Percentiles rank a stretch among this genome's conserved stretches.
Evolutionary conservation across 164 flowering plant genomes (phyloP).

Genomic region (Protea cynaroides): DNA sequence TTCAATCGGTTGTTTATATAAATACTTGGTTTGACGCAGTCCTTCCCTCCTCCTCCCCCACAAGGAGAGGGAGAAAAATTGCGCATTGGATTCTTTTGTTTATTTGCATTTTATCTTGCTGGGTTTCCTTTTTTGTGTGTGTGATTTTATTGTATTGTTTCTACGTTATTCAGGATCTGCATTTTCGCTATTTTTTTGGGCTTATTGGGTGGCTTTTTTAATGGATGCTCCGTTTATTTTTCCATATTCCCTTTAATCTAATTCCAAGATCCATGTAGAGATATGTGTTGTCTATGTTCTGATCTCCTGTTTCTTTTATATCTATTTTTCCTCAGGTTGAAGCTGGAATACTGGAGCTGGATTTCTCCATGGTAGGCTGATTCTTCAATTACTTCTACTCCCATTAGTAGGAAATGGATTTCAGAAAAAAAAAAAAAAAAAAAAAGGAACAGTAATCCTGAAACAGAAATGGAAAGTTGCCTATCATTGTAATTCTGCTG

Average conservation of each 20-base stretch:
- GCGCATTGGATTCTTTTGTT: not conserved
- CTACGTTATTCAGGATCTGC: not conserved
- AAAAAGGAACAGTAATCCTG: not conserved
- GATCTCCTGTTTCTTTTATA: slow-evolving; percentile 17
- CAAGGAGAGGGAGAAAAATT: not conserved
- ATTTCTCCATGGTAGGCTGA: slow-evolving; percentile 46
- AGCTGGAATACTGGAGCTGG: slow-evolving; percentile 23
- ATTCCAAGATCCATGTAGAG: not conserved
- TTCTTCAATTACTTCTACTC: slow-evolving; percentile 1
- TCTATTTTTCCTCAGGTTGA: slow-evolving; percentile 30
- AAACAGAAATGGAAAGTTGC: not conserved
- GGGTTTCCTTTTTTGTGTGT: not conserved
- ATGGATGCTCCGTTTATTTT: not conserved
- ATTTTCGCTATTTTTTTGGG: not conserved
- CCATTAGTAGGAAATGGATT: not conserved
- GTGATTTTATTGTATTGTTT: not conserved
- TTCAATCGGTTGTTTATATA: not conserved
- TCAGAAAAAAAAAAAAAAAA: too few relatives aligned
- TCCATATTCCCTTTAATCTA: not conserved
- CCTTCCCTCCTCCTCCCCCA: too few relatives aligned
- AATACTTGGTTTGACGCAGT: slow-evolving; percentile 6
- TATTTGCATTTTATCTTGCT: not conserved
- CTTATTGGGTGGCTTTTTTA: not conserved
- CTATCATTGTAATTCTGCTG: not conserved
- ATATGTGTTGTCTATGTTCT: slow-evolving; percentile 4